Conservation (phyloP, 1,284 basidiomycete genomes). For the Apiotrichum sp. region DNA sequence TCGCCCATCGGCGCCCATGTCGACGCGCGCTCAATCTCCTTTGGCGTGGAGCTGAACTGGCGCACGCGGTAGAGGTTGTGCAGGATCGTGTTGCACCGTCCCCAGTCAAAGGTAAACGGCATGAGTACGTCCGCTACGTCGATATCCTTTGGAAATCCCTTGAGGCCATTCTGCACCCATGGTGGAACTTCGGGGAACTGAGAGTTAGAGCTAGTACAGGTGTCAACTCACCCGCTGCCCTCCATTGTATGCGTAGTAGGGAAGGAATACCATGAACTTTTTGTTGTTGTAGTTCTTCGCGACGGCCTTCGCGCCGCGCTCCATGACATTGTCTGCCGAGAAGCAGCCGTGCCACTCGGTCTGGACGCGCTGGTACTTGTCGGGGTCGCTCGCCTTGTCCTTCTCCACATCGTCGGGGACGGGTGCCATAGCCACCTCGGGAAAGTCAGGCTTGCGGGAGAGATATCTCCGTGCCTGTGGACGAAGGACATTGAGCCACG, state of each 20-base stretch:
- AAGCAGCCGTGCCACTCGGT: conserved; percentile 28
- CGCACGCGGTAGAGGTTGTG: conserved; percentile 21
- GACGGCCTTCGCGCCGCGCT: conserved; percentile 20
- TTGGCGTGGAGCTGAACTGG: conserved; percentile 2
- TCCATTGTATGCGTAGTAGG: conserved; percentile 31
- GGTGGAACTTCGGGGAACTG: conserved; percentile 1
- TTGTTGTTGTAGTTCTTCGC: conserved; percentile 19
- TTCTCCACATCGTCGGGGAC: conserved; percentile 19
- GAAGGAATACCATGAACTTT: conserved; percentile 42
- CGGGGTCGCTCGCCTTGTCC: conserved; percentile 15
- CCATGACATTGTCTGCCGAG: conserved; percentile 28
- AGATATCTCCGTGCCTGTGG: conserved; percentile 27
- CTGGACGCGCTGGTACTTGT: conserved; percentile 21
- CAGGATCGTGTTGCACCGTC: conserved; percentile 26
- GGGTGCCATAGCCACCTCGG: conserved; percentile 22
- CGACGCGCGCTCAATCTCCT: conserved; percentile 1
- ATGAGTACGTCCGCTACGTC: conserved; percentile 30
- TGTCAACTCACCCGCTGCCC: background rate
- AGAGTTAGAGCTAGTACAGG: background rate
- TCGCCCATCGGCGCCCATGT: conserved; percentile 34
- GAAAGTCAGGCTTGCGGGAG: conserved; percentile 15
- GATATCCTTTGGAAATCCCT: conserved; percentile 14
- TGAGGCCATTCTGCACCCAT: conserved; percentile 20
- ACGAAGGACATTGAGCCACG: conserved; percentile 35
- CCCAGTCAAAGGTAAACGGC: conserved; percentile 47